A percentile compares a stretch with the other conserved stretches of the same genome.
phyloP scores from a whole-genome alignment of 345 rosid species.

The Dimocarpus longan region DNA sequence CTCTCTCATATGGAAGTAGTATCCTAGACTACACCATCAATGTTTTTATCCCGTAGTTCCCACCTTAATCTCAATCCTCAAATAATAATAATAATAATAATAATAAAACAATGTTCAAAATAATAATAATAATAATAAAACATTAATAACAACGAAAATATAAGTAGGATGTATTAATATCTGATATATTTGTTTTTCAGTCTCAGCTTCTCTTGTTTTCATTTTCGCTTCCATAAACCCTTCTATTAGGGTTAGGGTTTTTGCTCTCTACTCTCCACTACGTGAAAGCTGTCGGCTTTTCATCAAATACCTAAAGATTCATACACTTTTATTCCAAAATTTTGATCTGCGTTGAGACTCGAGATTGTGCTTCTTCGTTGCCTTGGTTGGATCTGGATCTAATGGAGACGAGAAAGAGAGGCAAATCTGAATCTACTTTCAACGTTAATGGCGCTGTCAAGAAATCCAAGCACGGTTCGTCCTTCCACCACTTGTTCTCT shows the following conservation, averaged over 20 bases:
- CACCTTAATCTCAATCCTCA: too few species aligned
- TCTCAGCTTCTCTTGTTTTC: not conserved
- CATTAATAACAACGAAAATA: not conserved
- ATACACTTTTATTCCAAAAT: not conserved
- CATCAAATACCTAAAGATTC: not conserved
- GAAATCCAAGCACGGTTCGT: constrained; percentile 58
- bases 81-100: too few species aligned
- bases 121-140: not conserved
- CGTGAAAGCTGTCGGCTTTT: not conserved
- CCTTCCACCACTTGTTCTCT: not conserved
- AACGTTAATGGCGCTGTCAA: constrained; percentile 72
- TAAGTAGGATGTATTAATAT: not conserved
- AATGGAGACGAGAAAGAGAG: constrained; percentile 80
- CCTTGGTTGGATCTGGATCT: constrained; percentile 39
- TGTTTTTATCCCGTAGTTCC: too few species aligned
- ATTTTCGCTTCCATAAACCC: constrained; percentile 18
- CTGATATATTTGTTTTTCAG: too few species aligned
- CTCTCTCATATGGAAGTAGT: too few species aligned
- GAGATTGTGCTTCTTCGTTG: not conserved
- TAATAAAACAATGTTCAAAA: too few species aligned
- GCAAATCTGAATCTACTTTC: constrained; percentile 53
- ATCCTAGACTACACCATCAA: too few species aligned
- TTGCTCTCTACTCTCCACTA: not conserved
- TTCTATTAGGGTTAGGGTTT: constrained; percentile 40
- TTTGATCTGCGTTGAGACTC: not conserved